phyloP scores from a whole-genome alignment of 1,284 basidiomycete genomes.

The Cerrena zonata region DNA sequence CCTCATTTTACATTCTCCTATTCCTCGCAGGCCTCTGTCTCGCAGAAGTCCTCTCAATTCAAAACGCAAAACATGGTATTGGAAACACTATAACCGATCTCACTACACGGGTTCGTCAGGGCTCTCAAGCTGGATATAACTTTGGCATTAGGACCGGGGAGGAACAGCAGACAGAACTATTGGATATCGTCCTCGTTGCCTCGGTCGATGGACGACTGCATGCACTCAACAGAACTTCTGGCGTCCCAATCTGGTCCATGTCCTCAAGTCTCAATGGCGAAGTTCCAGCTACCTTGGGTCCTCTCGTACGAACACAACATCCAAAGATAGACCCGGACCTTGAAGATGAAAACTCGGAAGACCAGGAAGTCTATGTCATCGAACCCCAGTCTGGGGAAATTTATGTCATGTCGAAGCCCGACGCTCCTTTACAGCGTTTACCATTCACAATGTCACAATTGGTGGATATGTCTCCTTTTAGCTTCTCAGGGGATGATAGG shows the following conservation, averaged over 20 bases:
- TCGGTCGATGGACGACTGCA: conserved; percentile 89
- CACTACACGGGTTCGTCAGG: conserved; percentile 19
- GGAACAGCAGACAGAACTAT: conserved; percentile 47
- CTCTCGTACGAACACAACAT: conserved; percentile 68
- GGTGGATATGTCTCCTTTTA: conserved; percentile 83
- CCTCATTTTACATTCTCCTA: conserved; percentile 17
- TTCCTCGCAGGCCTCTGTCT: conserved; percentile 23
- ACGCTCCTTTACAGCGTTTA: conserved; percentile 69
- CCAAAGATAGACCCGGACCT: conserved; percentile 49
- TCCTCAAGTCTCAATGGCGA: conserved; percentile 42
- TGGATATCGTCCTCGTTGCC: conserved; percentile 77
- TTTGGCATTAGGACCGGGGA: conserved; percentile 9
- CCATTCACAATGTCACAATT: conserved; percentile 82
- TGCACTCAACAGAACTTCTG: conserved; percentile 77
- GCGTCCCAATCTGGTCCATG: conserved; percentile 78
- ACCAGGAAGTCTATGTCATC: conserved; percentile 79
- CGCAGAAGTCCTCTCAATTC: conserved; percentile 23
- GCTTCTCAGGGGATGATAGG: conserved; percentile 58
- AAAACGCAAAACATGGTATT: conserved; percentile 7
- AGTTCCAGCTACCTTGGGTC: conserved; percentile 51
- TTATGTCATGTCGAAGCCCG: conserved; percentile 68
- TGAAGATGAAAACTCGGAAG: conserved; percentile 45
- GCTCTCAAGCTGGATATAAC: conserved; percentile 8
- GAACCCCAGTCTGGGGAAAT: conserved; percentile 88
- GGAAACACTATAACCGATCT: conserved; percentile 17